Base-by-base conservation (phyloP, 2,329 filamentous ascomycete genomes). In the Leptosphaerulina australis region DNA sequence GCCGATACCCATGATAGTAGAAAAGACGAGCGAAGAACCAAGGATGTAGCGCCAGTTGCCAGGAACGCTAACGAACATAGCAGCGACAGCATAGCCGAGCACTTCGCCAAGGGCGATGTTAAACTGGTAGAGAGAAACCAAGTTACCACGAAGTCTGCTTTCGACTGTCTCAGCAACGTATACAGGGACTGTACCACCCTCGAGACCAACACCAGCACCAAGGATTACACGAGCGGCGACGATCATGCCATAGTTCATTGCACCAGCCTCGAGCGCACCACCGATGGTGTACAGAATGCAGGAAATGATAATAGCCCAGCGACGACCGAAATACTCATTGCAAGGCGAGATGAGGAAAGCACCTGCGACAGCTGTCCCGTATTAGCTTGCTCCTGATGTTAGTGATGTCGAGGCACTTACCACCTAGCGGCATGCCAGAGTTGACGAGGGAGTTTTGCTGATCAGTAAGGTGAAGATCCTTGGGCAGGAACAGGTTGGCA, bases 91-190 rank as follows among this genome's bases (percentile, higher is more conserved):
- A 53, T 90, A 90, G 2, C 87, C 88, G 1, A 90, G 76, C 2
- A 90, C 87, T 60, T 90, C 87, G 21, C 87, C 87, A 0, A 90
- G 78, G 0, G 88, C 88, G 62, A 90, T 90, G 72, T 88, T 89
- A 72, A 90, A 83, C 66, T 90, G 88, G 68, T 90, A 90, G 0
- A 90, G 76, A 0, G 86, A 88, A 1, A 90, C 87, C 39, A 90
- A 73, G 68, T 90, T 90, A 58, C 87, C 87, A 61, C 87, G 83
- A 18, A 88, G 79, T 50, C 78, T 80, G 24, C 83, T 79, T 60
- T 87, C 85, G 33, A 89, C 87, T 0, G 84, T 86, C 70, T 90
- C 87, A 1, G 87, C 86, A 22, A 90, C 87, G 56, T 90, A 90
- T 44, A 90, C 84, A 0, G 86, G 86, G 4, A 90, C 87, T 0